Evolutionary conservation across 2,329 filamentous ascomycete species (phyloP).

Genomic region (Epichloe elymi): DNA sequence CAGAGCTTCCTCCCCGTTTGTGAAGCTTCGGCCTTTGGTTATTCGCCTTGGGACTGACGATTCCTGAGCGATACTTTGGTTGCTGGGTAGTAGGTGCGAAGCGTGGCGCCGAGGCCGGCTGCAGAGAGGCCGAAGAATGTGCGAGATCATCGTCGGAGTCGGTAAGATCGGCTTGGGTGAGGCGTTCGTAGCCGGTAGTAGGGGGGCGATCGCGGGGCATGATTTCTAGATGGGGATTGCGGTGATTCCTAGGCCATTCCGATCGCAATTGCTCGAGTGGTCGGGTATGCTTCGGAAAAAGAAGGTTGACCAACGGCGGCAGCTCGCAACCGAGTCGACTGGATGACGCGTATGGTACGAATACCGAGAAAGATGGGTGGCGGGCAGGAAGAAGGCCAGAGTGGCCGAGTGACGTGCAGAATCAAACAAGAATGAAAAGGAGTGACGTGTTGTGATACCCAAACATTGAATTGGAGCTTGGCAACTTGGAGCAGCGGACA

Average conservation of each 20-base stretch:
- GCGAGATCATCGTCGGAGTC: conserved; percentile 54
- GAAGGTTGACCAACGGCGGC: background rate
- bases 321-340: background rate
- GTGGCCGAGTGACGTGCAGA: background rate
- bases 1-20: conserved; percentile 51
- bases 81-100: conserved; percentile 53
- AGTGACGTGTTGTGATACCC: background rate
- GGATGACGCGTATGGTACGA: background rate
- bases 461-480: too few relatives aligned
- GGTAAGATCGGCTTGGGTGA: conserved; percentile 69
- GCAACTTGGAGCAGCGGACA: too few relatives aligned
- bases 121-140: conserved; percentile 41
- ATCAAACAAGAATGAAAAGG: background rate
- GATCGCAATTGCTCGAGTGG: background rate
- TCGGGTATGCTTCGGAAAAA: too few relatives aligned
- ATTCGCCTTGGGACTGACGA: conserved; percentile 38
- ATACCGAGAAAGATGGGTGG: background rate
- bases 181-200: conserved; percentile 73
- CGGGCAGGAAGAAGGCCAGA: background rate
- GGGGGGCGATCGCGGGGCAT: conserved; percentile 60
- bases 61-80: conserved; percentile 45
- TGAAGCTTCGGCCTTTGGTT: conserved; percentile 28
- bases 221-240: conserved; percentile 4
- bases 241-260: conserved; percentile 3
- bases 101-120: conserved; percentile 44